Evolutionary conservation across 305 asterid species (phyloP), one percentile per base, ranked within the genome.

Genomic region (Fraxinus ornus): DNA sequence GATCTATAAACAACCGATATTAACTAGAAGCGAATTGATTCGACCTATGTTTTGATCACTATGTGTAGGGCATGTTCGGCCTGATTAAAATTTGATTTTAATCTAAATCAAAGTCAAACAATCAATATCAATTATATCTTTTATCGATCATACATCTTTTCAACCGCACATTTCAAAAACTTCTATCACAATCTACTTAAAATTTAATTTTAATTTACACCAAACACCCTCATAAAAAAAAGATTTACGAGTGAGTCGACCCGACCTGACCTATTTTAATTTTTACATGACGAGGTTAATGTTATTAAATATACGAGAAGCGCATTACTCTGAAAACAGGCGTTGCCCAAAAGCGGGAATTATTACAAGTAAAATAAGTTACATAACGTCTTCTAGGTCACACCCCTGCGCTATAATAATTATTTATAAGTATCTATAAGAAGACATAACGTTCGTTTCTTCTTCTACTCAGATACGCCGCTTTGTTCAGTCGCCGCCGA

Each of bases 401-500:
- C 47, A 30, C 37, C 5, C 19, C 1, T 36, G 44, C 30, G 33
- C 66, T 24, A 49, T 28, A 28, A 28, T 49, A 77, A 49, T 15
- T 15, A 49, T 71, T 71, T 52, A 13, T 36, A 68, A n/a, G 70
- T 78, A 44, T 35, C n/a, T 35, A 15, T 49, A 37, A 64, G 78
- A 4, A 28, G 85, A 77, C 75, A 82, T 52, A 85, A 87, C 90
- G 90, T 87, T 78, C 83, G 68, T 49, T 75, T 78, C 75, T 24
- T 78, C 75, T 39, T 39, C 72, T 80, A 47, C 90, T 85, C 83
- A 82, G 70, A 79, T 22, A 80, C 89, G 90, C 90, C 89, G 91
- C 87, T 86, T 81, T 84, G 21, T 19, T 75, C 68, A 71, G 81
- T 86, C 88, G 91, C 91, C 91, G 91, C 91, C 91, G 84, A 83